These are phyloP conservation scores for Chaetomium olivaceum DNA, from an alignment of 2,329 filamentous ascomycete species.

Conservation along the genomic window DNA sequence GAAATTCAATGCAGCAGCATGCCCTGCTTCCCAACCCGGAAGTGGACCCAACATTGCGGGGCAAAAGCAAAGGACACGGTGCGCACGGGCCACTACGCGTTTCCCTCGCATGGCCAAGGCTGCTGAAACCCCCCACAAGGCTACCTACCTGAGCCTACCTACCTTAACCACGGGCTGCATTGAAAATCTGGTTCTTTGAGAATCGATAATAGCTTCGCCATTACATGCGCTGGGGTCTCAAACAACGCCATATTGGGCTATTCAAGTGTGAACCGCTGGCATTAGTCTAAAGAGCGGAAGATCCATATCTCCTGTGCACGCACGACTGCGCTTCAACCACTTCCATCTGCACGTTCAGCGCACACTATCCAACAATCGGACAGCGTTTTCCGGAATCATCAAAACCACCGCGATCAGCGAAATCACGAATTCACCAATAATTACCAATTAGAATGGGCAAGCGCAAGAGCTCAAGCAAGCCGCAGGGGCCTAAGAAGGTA, in stretches of 20 bases:
- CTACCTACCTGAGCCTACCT: neutral
- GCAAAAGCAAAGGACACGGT: neutral
- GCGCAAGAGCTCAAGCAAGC: slow-evolving; percentile 84
- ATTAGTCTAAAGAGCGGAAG: neutral
- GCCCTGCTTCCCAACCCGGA: neutral
- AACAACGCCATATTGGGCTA: neutral
- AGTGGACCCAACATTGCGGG: neutral
- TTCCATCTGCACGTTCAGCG: neutral
- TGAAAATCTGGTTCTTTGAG: neutral
- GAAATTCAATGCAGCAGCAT: neutral
- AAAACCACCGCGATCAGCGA: neutral
- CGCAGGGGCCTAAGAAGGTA: slow-evolving; percentile 80
- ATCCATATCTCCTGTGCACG: neutral
- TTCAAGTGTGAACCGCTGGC: neutral
- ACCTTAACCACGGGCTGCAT: neutral
- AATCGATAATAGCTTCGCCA: neutral
- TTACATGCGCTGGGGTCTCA: neutral
- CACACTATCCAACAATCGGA: neutral
- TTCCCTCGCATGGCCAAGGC: slow-evolving; percentile 4
- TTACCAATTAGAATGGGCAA: slow-evolving; percentile 68
- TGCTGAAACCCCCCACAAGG: slow-evolving; percentile 3
- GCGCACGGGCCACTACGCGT: slow-evolving; percentile 3
- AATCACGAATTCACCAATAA: neutral
- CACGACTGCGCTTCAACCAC: neutral
- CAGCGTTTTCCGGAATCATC: neutral